Evolutionary conservation across 768 basidiomycete species (phyloP).

Genomic region (Pleurotus citrinopileatus): DNA sequence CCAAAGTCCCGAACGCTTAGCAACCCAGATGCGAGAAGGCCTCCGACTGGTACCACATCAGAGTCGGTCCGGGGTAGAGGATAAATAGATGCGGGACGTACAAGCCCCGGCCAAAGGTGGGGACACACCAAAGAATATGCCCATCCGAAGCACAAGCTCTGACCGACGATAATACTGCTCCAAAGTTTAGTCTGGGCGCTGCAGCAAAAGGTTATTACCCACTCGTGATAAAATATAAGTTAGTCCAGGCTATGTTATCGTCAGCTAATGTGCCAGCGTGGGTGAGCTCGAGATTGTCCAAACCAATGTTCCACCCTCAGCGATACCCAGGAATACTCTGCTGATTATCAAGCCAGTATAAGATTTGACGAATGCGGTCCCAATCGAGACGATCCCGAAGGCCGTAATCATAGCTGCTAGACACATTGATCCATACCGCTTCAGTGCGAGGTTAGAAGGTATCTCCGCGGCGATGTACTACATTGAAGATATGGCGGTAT

Average conservation of each 20-base stretch:
- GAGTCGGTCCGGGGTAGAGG: neutral
- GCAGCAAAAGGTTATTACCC: neutral
- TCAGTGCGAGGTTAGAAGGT: slow-evolving; percentile 40
- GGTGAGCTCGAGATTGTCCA: slow-evolving; percentile 9
- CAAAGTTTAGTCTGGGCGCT: neutral
- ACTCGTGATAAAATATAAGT: slow-evolving; percentile 38
- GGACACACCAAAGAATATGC: slow-evolving; percentile 32
- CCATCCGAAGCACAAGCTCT: slow-evolving; percentile 34
- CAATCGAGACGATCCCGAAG: slow-evolving; percentile 36
- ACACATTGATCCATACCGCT: slow-evolving; percentile 38
- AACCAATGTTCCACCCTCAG: slow-evolving; percentile 42
- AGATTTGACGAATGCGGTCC: slow-evolving; percentile 37
- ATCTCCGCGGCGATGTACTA: slow-evolving; percentile 37
- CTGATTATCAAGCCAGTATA: slow-evolving; percentile 33
- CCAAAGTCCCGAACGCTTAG: slow-evolving; percentile 28
- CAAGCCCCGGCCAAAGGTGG: slow-evolving; percentile 34
- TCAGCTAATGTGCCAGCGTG: neutral
- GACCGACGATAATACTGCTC: slow-evolving; percentile 32
- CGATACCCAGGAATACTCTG: slow-evolving; percentile 37
- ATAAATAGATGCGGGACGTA: too few relatives aligned
- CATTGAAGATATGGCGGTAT: neutral
- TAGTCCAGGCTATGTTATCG: slow-evolving; percentile 30
- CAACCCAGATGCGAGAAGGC: slow-evolving; percentile 35
- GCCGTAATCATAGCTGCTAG: slow-evolving; percentile 33
- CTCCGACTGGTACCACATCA: slow-evolving; percentile 27